These are phyloP conservation scores for Xylariomycetidae sp. DNA, from an alignment of 2,329 filamentous ascomycete species.

Conservation along the genomic window DNA sequence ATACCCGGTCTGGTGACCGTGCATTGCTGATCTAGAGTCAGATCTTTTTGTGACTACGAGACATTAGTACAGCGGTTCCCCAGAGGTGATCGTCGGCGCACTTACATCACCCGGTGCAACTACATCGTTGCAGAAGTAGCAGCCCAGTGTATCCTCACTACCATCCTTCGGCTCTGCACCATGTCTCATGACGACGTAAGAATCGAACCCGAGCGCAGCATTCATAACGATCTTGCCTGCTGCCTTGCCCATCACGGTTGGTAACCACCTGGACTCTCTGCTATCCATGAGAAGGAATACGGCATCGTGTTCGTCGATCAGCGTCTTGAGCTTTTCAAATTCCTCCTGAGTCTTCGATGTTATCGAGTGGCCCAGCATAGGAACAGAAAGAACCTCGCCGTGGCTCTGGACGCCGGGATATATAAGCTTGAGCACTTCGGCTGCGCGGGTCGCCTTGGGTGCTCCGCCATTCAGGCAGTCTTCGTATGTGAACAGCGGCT, in stretches of 20 bases:
- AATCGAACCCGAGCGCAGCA: conserved; percentile 92
- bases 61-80: no score
- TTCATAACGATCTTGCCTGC: conserved; percentile 95
- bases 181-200: conserved; percentile 95
- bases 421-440: conserved; percentile 75
- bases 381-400: conserved; percentile 79
- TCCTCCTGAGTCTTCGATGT: conserved; percentile 68
- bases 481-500: conserved; percentile 85
- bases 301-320: conserved; percentile 83
- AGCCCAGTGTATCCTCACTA: conserved; percentile 69
- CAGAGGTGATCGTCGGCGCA: conserved; percentile 20
- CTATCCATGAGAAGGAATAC: conserved; percentile 98
- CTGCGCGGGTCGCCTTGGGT: conserved; percentile 76
- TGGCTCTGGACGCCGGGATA: conserved; percentile 83
- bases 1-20: conserved; percentile 93
- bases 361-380: conserved; percentile 92
- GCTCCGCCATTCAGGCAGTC: conserved; percentile 84
- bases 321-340: conserved; percentile 66
- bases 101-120: conserved; percentile 89
- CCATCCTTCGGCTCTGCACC: conserved; percentile 59
- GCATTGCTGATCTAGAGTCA: conserved; percentile 95
- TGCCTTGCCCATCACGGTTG: conserved; percentile 92
- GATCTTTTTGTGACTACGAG: conserved; percentile 84
- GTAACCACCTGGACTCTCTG: conserved; percentile 89
- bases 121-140: conserved; percentile 98